Evolutionary conservation across 805 yeast genomes (phyloP).

Genomic region (Kuraishia cidri): DNA sequence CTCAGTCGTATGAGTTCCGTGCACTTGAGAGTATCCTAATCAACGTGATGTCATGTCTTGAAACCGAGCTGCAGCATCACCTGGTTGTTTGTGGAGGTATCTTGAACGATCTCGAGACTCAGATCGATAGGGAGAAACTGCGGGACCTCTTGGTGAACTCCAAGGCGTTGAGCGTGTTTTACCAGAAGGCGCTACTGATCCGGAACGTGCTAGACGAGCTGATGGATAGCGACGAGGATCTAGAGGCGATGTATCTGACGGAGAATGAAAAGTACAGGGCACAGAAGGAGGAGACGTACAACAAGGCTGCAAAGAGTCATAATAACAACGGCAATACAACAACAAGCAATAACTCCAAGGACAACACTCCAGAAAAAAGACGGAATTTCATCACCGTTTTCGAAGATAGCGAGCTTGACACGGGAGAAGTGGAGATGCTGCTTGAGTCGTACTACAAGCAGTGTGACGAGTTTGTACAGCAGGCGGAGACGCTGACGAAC

Average conservation of each 20-base stretch:
- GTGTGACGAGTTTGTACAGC: conserved; percentile 90
- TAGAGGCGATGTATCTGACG: conserved; percentile 70
- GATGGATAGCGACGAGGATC: conserved; percentile 79
- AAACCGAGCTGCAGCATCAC: conserved; percentile 62
- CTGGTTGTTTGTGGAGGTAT: conserved; percentile 50
- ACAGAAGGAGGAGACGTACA: background rate
- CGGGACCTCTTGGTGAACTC: conserved; percentile 67
- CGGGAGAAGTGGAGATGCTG: conserved; percentile 77
- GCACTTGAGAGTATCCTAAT: conserved; percentile 79
- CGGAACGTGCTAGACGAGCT: conserved; percentile 78
- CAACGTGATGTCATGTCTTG: conserved; percentile 72
- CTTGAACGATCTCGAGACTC: conserved; percentile 64
- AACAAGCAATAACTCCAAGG: background rate
- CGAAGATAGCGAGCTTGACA: conserved; percentile 16
- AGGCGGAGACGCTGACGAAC: conserved; percentile 70
- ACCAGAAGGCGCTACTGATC: conserved; percentile 68
- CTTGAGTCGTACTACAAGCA: conserved; percentile 86
- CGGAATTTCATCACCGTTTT: conserved; percentile 5
- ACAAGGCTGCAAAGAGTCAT: background rate
- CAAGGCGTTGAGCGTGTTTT: conserved; percentile 60
- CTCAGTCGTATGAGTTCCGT: conserved; percentile 66
- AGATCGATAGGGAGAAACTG: conserved; percentile 67
- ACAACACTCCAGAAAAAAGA: too few relatives aligned
- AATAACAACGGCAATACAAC: background rate
- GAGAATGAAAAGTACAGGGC: conserved; percentile 17